Conservation (phyloP, 169 alveolate species). For the Perkinsus marinus region DNA sequence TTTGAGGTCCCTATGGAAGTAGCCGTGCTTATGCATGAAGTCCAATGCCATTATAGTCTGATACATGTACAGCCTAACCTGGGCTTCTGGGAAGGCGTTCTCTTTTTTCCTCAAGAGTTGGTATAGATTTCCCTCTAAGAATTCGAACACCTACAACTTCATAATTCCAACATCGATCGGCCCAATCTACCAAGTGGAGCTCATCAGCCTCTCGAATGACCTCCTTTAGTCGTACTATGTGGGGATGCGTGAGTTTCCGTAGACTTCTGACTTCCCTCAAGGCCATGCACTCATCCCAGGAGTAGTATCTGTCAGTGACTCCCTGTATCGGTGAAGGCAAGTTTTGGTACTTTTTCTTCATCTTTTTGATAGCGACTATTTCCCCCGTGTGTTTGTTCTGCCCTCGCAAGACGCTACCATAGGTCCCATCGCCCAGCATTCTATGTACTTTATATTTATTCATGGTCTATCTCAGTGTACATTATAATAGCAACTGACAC, state of each 20-base stretch:
- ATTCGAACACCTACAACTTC: slow-evolving; percentile 41
- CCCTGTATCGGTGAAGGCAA: background rate
- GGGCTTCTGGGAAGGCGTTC: slow-evolving; percentile 35
- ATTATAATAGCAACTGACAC: background rate
- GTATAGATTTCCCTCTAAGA: slow-evolving; percentile 46
- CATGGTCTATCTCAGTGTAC: slow-evolving; percentile 1
- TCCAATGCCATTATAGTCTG: slow-evolving; percentile 51
- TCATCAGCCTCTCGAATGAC: slow-evolving; percentile 43
- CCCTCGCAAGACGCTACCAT: slow-evolving; percentile 57
- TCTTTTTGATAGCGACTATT: slow-evolving; percentile 57
- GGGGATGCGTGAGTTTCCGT: slow-evolving; percentile 43
- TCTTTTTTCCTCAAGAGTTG: slow-evolving; percentile 38
- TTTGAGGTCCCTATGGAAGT: slow-evolving; percentile 68
- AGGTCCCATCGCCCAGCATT: slow-evolving; percentile 67
- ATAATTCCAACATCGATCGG: too few relatives aligned
- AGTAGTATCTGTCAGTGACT: background rate
- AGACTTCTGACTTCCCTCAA: slow-evolving; percentile 56
- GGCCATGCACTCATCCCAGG: slow-evolving; percentile 63
- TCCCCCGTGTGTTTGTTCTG: slow-evolving; percentile 50
- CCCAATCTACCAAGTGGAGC: slow-evolving; percentile 20
- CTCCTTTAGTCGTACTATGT: slow-evolving; percentile 57
- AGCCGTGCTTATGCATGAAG: slow-evolving; percentile 62
- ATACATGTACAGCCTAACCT: slow-evolving; percentile 37
- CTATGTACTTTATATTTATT: slow-evolving; percentile 39
- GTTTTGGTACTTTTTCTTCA: slow-evolving; percentile 34